A percentile compares a stretch with the other conserved stretches of the same genome.
These are phyloP conservation scores for Suillus bovinus DNA, from an alignment of 768 basidiomycete species.

Conservation along the genomic window DNA sequence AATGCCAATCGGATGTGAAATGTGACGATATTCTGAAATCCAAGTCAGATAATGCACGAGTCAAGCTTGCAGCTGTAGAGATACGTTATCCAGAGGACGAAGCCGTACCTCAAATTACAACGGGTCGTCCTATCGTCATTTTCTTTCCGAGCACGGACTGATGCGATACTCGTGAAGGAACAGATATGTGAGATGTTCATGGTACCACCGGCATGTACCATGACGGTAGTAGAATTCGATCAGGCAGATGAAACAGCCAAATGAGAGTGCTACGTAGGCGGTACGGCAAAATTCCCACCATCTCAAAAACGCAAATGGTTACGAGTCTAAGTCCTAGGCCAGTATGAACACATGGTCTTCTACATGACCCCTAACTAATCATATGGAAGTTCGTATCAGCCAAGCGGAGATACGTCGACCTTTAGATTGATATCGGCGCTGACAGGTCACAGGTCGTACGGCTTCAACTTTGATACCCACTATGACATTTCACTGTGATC, in stretches of 20 bases:
- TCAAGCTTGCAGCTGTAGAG: conserved; percentile 94
- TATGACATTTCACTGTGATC: too few relatives aligned
- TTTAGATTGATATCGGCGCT: too few relatives aligned
- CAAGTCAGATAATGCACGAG: conserved; percentile 78
- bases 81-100: conserved; percentile 97
- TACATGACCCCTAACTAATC: too few relatives aligned
- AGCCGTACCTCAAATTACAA: conserved; percentile 79
- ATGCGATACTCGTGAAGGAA: conserved; percentile 91
- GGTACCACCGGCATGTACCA: conserved; percentile 89
- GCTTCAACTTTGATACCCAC: too few relatives aligned
- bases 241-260: conserved; percentile 65
- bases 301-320: too few relatives aligned
- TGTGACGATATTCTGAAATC: conserved; percentile 89
- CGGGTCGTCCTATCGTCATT: conserved; percentile 69
- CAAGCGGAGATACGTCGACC: too few relatives aligned
- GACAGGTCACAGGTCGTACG: too few relatives aligned
- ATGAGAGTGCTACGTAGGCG: too few relatives aligned
- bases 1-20: conserved; percentile 89
- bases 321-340: too few relatives aligned
- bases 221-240: conserved; percentile 89
- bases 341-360: too few relatives aligned
- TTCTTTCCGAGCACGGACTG: conserved; percentile 55
- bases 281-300: too few relatives aligned
- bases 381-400: too few relatives aligned
- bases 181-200: conserved; percentile 83